A percentile compares a stretch with the other conserved stretches of the same genome.
Conservation (phyloP, 495 filamentous ascomycete species). For the Talaromyces proteolyticus region DNA sequence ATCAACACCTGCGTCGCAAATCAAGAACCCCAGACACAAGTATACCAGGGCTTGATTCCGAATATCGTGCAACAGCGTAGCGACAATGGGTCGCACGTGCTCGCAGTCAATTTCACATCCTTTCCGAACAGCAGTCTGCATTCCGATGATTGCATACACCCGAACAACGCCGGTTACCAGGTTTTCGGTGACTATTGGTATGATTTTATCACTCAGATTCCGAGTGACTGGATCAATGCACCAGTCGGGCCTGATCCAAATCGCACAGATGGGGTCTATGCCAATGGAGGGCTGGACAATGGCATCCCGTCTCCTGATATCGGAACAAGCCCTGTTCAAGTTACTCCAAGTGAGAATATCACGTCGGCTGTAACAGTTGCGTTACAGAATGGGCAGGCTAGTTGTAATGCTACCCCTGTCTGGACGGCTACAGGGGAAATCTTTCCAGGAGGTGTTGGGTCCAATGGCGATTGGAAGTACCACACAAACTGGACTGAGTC, state of each 20-base stretch:
- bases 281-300: not conserved
- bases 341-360: not conserved
- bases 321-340: not conserved
- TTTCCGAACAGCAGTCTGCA: not conserved
- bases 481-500: not conserved
- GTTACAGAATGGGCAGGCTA: no score
- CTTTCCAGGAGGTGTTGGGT: no score
- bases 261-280: not conserved
- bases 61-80: not conserved
- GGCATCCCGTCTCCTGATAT: not conserved
- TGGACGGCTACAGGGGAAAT: no score
- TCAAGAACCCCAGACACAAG: not conserved
- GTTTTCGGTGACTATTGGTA: not conserved
- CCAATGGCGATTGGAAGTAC: not conserved
- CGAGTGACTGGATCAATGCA: not conserved
- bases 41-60: not conserved
- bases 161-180: not conserved
- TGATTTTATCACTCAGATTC: not conserved
- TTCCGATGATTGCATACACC: conserved; percentile 3
- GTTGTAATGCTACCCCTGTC: no score
- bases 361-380: no score
- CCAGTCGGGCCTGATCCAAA: not conserved
- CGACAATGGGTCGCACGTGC: not conserved
- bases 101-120: not conserved
- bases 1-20: not conserved